Evolutionary conservation across 345 rosid species (phyloP).

Genomic region (Draba incana): DNA sequence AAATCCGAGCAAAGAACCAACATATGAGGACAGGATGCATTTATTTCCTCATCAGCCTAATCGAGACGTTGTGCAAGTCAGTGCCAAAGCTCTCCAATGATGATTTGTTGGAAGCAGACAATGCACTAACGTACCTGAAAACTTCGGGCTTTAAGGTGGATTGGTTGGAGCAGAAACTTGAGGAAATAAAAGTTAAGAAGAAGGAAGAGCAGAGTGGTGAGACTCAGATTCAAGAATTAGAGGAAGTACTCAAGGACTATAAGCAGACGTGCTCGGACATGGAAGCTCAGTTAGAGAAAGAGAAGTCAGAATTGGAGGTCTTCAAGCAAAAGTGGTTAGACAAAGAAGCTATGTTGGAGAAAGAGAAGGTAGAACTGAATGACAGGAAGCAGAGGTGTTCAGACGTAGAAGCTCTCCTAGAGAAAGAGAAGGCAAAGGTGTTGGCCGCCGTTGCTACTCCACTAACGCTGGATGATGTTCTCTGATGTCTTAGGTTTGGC

Average conservation of each 20-base stretch:
- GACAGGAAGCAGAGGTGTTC: no score
- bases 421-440: conserved; percentile 2
- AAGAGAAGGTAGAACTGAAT: no score
- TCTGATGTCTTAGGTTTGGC: not conserved
- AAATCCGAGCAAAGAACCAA: conserved; percentile 3
- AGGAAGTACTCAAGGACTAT: not conserved
- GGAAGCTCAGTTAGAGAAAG: not conserved
- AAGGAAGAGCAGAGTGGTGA: not conserved
- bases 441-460: not conserved
- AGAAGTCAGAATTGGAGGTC: no score
- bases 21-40: not conserved
- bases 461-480: not conserved
- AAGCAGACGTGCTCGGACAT: not conserved
- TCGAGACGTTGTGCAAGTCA: not conserved
- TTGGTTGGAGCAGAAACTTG: conserved; percentile 39
- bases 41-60: conserved; percentile 5
- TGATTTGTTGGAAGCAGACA: not conserved
- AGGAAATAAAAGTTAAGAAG: not conserved
- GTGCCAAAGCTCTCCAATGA: not conserved
- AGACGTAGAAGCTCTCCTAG: no score
- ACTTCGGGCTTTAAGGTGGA: conserved; percentile 39
- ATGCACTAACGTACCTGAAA: not conserved
- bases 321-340: no score
- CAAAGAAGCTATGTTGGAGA: not conserved
- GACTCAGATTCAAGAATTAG: not conserved